Evolutionary conservation across 176 grass and related monocot species (phyloP).

Genomic region (Coix lacrymajobi): DNA sequence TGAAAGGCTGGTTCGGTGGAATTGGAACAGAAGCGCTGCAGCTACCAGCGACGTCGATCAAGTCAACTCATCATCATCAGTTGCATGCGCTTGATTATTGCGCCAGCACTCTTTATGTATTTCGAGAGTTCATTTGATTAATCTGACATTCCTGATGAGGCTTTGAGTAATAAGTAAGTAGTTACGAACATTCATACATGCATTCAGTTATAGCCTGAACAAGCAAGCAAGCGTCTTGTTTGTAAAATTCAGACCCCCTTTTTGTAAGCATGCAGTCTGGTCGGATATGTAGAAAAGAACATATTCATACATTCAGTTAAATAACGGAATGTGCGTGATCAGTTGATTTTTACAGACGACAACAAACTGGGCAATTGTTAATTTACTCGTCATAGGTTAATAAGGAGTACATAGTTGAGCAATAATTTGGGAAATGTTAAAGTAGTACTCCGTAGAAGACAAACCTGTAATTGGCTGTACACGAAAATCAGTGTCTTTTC

Average conservation of each 20-base stretch:
- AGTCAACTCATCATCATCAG: slow-evolving; percentile 12
- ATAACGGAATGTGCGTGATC: background rate
- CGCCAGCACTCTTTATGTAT: background rate
- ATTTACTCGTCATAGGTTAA: background rate
- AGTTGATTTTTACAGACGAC: background rate
- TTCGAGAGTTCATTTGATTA: background rate
- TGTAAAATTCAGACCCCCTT: background rate
- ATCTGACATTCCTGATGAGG: background rate
- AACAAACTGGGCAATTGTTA: background rate
- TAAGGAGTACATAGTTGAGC: background rate
- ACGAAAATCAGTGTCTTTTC: background rate
- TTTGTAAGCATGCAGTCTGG: background rate
- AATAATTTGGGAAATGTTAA: background rate
- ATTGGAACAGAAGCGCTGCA: background rate
- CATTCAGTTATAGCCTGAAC: background rate
- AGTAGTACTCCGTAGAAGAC: background rate
- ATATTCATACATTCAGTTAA: background rate
- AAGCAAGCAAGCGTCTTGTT: background rate
- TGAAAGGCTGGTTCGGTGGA: slow-evolving; percentile 10
- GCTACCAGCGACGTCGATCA: background rate
- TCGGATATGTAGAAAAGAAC: background rate
- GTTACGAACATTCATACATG: background rate
- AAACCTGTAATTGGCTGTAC: background rate
- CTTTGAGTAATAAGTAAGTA: background rate
- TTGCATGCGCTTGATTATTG: background rate